phyloP scores from a whole-genome alignment of 805 yeast genomes.

The Saccharomycopsis selenospora region DNA sequence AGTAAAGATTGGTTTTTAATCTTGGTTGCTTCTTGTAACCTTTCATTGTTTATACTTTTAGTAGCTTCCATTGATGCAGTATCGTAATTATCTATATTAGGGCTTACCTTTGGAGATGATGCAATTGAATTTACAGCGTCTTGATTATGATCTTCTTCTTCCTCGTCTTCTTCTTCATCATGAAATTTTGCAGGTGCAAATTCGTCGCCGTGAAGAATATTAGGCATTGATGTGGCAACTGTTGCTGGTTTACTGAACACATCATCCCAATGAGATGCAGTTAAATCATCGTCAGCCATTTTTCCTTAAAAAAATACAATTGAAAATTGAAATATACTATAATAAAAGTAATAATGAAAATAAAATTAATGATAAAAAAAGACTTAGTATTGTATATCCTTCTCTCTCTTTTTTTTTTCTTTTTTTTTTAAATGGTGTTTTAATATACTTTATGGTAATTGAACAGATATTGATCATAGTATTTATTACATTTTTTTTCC shows the following conservation, averaged over 20 bases:
- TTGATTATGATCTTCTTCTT: constrained; percentile 13
- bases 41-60: constrained; percentile 15
- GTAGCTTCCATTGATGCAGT: constrained; percentile 10
- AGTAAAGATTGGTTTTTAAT: constrained; percentile 18
- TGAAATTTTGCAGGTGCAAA: constrained; percentile 20
- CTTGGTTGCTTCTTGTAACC: constrained; percentile 21
- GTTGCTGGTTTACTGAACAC: constrained; percentile 34
- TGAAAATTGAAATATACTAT: too few relatives aligned
- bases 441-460: too few relatives aligned
- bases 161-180: constrained; percentile 23
- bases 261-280: constrained; percentile 59
- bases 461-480: too few relatives aligned
- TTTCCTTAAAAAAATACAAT: too few relatives aligned
- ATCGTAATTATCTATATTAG: background rate
- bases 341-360: too few relatives aligned
- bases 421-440: too few relatives aligned
- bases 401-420: too few relatives aligned
- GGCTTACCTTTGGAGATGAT: constrained; percentile 4
- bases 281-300: constrained; percentile 44
- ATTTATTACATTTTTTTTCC: too few relatives aligned
- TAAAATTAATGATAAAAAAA: too few relatives aligned
- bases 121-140: constrained; percentile 18
- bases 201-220: constrained; percentile 26
- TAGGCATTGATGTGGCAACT: constrained; percentile 20
- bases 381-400: too few relatives aligned